Percentiles rank a stretch among this genome's conserved stretches.
phyloP scores from a whole-genome alignment of 345 rosid genomes.

The Citrus australasica region DNA sequence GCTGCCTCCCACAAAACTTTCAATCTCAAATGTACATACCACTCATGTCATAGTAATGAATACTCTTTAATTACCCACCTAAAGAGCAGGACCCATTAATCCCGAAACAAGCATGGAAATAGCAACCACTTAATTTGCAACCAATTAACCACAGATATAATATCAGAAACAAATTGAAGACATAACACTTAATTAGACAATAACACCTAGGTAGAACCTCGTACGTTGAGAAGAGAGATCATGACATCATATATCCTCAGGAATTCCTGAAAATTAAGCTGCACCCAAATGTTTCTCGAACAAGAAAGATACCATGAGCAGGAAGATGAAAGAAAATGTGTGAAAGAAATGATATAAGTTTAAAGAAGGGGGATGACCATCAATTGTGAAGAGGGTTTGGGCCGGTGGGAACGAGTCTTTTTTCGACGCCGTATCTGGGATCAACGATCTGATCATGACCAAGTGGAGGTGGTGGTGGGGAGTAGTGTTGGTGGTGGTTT shows the following conservation, averaged over 20 bases:
- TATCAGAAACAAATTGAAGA: background rate
- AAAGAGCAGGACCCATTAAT: background rate
- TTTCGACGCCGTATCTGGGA: constrained; percentile 61
- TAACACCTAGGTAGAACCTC: background rate
- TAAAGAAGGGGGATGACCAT: background rate
- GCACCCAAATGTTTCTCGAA: too few species aligned
- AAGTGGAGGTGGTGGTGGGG: constrained; percentile 2
- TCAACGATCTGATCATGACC: constrained; percentile 27
- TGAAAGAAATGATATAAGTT: background rate
- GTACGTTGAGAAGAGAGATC: too few species aligned
- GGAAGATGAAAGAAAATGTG: background rate
- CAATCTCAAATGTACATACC: background rate
- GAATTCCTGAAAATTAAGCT: too few species aligned
- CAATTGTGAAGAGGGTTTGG: constrained; percentile 78
- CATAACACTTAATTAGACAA: background rate
- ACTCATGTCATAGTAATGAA: too few species aligned
- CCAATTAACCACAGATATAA: background rate
- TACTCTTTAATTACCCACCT: background rate
- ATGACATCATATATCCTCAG: too few species aligned
- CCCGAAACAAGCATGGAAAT: constrained; percentile 54
- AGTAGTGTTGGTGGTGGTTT: constrained; percentile 15
- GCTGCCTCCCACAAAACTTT: background rate
- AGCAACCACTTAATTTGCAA: constrained; percentile 7
- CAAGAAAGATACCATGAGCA: too few species aligned
- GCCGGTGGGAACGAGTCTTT: constrained; percentile 65